Conservation (phyloP, 257 asterid genomes). For the Salvia hispanica region DNA sequence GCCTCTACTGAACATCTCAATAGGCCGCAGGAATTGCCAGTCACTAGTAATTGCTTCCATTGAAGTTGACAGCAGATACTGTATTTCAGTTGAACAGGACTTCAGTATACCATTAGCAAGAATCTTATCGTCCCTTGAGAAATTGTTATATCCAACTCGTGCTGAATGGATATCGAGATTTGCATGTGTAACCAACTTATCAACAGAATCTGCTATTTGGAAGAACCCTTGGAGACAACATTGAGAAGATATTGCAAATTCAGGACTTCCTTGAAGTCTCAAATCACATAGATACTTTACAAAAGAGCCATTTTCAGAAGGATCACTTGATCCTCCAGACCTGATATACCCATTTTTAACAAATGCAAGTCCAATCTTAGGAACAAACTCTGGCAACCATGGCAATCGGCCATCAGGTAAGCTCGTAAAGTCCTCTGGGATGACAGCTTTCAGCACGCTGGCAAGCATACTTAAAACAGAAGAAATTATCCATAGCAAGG, state of each 20-base stretch:
- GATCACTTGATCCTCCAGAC: conserved; percentile 41
- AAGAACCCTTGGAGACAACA: conserved; percentile 88
- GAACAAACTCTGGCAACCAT: conserved; percentile 91
- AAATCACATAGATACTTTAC: conserved; percentile 53
- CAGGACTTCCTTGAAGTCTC: conserved; percentile 48
- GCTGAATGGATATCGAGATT: conserved; percentile 47
- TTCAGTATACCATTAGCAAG: conserved; percentile 69
- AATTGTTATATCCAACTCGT: conserved; percentile 32
- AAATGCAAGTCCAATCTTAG: conserved; percentile 68
- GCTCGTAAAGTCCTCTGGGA: conserved; percentile 49
- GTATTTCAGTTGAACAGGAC: conserved; percentile 52
- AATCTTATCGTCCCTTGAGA: conserved; percentile 55
- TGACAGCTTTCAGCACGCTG: conserved; percentile 67
- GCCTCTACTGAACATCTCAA: conserved; percentile 81
- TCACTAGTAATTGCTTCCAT: conserved; percentile 42
- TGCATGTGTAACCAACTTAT: conserved; percentile 65
- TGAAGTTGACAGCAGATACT: conserved; percentile 41
- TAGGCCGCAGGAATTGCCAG: conserved; percentile 45
- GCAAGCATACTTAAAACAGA: conserved; percentile 72
- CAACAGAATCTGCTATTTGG: conserved; percentile 55
- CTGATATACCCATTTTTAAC: conserved; percentile 55
- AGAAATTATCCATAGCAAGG: conserved; percentile 72
- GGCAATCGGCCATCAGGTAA: conserved; percentile 47
- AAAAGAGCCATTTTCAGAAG: conserved; percentile 47
- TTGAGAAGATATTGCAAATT: conserved; percentile 64